A percentile compares a stretch with the other conserved stretches of the same genome.
Conservation (phyloP, 106 monocot genomes). For the Chionographis japonica region DNA sequence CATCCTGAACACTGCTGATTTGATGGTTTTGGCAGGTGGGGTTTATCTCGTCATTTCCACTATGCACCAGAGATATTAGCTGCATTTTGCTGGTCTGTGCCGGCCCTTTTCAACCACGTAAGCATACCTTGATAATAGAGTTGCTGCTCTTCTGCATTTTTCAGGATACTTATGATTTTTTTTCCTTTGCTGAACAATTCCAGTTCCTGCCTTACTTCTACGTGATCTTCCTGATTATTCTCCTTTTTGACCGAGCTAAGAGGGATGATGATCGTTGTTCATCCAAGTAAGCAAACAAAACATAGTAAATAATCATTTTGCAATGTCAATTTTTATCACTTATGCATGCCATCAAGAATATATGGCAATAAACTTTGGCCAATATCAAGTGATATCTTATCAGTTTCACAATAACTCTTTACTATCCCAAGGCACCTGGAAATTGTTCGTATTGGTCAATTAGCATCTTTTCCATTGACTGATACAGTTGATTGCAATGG, state of each 20-base stretch:
- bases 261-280: constrained; percentile 94
- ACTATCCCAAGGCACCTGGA: too few relatives aligned
- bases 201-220: constrained; percentile 98
- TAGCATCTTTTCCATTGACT: too few relatives aligned
- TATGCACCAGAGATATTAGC: constrained; percentile 91
- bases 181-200: not conserved
- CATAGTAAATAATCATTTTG: too few relatives aligned
- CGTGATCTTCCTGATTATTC: constrained; percentile 84
- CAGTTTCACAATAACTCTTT: too few relatives aligned
- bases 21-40: constrained; percentile 64
- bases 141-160: not conserved
- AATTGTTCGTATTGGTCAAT: too few relatives aligned
- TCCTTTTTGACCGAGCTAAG: constrained; percentile 91
- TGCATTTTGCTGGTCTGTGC: constrained; percentile 92
- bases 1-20: constrained; percentile 8
- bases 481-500: too few relatives aligned
- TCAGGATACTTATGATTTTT: not conserved
- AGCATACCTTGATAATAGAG: not conserved
- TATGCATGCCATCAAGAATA: too few relatives aligned
- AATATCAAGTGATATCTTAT: too few relatives aligned
- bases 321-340: too few relatives aligned
- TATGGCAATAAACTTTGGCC: too few relatives aligned
- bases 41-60: constrained; percentile 91
- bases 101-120: constrained; percentile 93
- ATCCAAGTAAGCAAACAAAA: constrained; percentile 62